Percentiles rank a stretch among this genome's conserved stretches.
These are phyloP conservation scores for Naganishia antarctica DNA, from an alignment of 768 basidiomycete genomes.

Conservation along the genomic window DNA sequence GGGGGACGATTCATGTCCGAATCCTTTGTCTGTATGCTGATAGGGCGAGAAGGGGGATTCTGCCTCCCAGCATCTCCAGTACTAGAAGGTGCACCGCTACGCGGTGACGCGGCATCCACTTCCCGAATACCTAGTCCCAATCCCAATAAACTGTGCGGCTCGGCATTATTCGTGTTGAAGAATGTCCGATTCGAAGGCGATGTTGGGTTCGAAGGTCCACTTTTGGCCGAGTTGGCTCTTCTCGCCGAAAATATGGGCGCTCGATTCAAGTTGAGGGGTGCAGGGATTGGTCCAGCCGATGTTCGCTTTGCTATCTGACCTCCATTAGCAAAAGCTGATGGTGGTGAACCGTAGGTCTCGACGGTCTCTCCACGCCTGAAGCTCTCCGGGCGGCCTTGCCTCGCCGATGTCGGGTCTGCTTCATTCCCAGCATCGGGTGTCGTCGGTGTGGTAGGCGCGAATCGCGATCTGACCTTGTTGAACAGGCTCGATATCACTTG, in stretches of 20 bases:
- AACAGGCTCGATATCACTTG: constrained; percentile 75
- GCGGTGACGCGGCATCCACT: not conserved
- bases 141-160: constrained; percentile 2
- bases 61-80: constrained; percentile 37
- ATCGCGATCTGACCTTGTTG: constrained; percentile 73
- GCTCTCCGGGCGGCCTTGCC: not conserved
- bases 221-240: not conserved
- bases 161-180: not conserved
- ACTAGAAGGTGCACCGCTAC: not conserved
- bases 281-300: not conserved
- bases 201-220: constrained; percentile 16
- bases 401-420: not conserved
- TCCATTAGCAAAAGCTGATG: constrained; percentile 10
- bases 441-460: constrained; percentile 63
- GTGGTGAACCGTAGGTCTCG: not conserved
- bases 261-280: constrained; percentile 4
- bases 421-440: constrained; percentile 51
- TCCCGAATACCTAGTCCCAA: constrained; percentile 2
- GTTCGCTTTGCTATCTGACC: constrained; percentile 49
- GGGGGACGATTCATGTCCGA: constrained; percentile 39
- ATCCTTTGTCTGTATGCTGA: constrained; percentile 56
- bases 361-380: not conserved
- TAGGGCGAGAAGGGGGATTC: constrained; percentile 59
- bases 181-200: constrained; percentile 4
- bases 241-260: not conserved